Evolutionary conservation across 495 filamentous ascomycete genomes (phyloP).

Genomic region (Emericellopsis terricola): DNA sequence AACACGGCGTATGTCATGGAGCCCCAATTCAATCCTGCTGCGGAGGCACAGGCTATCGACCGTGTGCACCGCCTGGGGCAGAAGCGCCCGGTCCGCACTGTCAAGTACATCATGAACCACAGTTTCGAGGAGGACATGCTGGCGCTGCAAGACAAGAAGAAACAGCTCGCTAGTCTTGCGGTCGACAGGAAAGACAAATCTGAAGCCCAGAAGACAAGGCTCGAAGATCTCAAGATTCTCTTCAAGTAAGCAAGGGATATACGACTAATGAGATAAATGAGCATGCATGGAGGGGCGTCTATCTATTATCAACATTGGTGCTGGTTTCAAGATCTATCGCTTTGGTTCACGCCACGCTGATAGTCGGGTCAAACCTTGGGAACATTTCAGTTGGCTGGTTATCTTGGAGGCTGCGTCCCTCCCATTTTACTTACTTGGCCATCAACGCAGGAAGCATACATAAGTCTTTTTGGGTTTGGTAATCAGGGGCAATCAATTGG

Average conservation of each 20-base stretch:
- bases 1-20: conserved; percentile 93
- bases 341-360: too few relatives aligned
- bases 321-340: too few relatives aligned
- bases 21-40: conserved; percentile 90
- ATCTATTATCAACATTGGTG: not conserved
- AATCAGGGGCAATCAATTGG: too few relatives aligned
- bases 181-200: conserved; percentile 54
- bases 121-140: conserved; percentile 95
- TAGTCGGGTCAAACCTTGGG: too few relatives aligned
- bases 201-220: conserved; percentile 55
- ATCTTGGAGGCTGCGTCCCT: too few relatives aligned
- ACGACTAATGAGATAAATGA: not conserved
- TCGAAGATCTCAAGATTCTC: conserved; percentile 65
- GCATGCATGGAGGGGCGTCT: not conserved
- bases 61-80: conserved; percentile 89
- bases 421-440: too few relatives aligned
- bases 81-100: conserved; percentile 61
- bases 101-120: conserved; percentile 69
- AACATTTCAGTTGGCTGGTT: too few relatives aligned
- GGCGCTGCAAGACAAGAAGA: conserved; percentile 76
- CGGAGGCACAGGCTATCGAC: conserved; percentile 86
- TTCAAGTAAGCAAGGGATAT: conserved; percentile 69
- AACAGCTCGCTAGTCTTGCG: conserved; percentile 66
- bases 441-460: too few relatives aligned
- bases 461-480: too few relatives aligned